Evolutionary conservation across 768 basidiomycete species (phyloP).

Genomic region (Amanita exitialis): DNA sequence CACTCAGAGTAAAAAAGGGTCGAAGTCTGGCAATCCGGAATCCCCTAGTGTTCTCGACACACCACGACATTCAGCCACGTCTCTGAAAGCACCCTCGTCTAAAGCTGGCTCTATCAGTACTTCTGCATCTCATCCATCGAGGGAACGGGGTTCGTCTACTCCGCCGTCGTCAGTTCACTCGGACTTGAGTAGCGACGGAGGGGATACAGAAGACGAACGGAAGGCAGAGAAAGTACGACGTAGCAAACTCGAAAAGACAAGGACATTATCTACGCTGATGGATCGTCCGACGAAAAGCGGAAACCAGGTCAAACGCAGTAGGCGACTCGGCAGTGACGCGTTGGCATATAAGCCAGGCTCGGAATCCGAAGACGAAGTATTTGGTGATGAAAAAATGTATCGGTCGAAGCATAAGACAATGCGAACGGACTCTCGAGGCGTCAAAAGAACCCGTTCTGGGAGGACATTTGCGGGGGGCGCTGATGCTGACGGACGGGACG

Average conservation of each 20-base stretch:
- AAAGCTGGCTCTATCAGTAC: constrained; percentile 19
- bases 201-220: constrained; percentile 12
- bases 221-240: neutral
- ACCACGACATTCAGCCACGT: constrained; percentile 15
- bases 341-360: constrained; percentile 26
- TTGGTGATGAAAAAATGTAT: constrained; percentile 16
- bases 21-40: constrained; percentile 12
- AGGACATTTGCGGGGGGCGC: constrained; percentile 13
- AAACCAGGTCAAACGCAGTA: constrained; percentile 13
- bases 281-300: constrained; percentile 11
- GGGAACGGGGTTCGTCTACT: constrained; percentile 15
- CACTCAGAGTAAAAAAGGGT: constrained; percentile 9
- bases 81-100: constrained; percentile 16
- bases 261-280: constrained; percentile 7
- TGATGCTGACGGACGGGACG: constrained; percentile 20
- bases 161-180: constrained; percentile 16
- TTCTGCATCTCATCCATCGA: constrained; percentile 12
- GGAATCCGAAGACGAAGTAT: constrained; percentile 15
- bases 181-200: constrained; percentile 17
- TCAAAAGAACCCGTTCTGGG: constrained; percentile 26
- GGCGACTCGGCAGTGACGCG: constrained; percentile 22
- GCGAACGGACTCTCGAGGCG: constrained; percentile 16
- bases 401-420: constrained; percentile 2
- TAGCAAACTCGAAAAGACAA: constrained; percentile 7
- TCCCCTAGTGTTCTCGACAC: constrained; percentile 13